Conservation (phyloP, 1,284 basidiomycete species). For the Ustilago sp. region DNA sequence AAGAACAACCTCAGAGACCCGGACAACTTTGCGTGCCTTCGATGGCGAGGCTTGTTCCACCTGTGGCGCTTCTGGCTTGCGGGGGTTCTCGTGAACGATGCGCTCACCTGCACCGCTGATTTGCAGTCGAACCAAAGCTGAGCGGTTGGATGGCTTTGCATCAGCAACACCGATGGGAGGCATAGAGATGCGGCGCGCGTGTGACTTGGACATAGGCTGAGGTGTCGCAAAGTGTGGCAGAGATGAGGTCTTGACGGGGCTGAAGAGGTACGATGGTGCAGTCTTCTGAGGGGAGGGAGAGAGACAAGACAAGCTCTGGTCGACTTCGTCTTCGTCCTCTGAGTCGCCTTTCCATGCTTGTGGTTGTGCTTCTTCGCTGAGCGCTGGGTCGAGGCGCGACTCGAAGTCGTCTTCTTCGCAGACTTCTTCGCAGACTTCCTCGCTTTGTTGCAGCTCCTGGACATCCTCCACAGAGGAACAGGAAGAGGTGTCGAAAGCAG, state of each 20-base stretch:
- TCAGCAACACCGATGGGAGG: constrained; percentile 28
- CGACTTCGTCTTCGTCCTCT: constrained; percentile 51
- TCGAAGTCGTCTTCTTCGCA: constrained; percentile 18
- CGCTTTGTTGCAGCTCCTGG: not conserved
- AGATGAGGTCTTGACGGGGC: constrained; percentile 36
- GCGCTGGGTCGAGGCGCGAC: constrained; percentile 26
- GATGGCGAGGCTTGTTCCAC: constrained; percentile 22
- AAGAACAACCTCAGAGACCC: constrained; percentile 27
- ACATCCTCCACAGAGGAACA: constrained; percentile 1
- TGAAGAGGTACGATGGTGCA: constrained; percentile 18
- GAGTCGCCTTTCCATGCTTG: constrained; percentile 28
- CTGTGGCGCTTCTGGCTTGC: not conserved
- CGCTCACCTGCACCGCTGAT: constrained; percentile 42
- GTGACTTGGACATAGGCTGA: constrained; percentile 26
- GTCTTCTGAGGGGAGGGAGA: constrained; percentile 20
- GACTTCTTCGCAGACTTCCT: not conserved
- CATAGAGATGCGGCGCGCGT: constrained; percentile 35
- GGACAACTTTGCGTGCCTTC: constrained; percentile 29
- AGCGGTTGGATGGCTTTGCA: constrained; percentile 24
- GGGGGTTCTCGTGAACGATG: constrained; percentile 21
- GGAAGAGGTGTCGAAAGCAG: constrained; percentile 15
- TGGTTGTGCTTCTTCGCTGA: constrained; percentile 16
- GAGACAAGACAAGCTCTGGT: constrained; percentile 39
- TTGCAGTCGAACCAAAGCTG: constrained; percentile 39
- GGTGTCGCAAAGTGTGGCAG: constrained; percentile 42